Evolutionary conservation across 192 early-diverging fungal species (phyloP).

Genomic region (Chytriomyces sp.): DNA sequence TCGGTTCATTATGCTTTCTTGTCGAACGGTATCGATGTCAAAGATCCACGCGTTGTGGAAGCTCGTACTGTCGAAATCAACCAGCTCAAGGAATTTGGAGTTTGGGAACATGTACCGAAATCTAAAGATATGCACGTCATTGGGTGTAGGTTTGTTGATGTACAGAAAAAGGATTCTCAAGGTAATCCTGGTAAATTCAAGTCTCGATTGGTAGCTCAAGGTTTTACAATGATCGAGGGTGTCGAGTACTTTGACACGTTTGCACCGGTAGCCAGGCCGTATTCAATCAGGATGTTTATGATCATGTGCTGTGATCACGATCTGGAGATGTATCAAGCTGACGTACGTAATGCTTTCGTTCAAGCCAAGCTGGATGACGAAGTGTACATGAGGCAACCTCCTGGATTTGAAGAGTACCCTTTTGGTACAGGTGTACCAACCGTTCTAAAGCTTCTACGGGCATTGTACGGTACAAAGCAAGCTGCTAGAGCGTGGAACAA

Average conservation of each 20-base stretch:
- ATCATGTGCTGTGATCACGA: too few species aligned
- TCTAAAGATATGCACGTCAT: too few species aligned
- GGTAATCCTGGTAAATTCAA: conserved; percentile 8
- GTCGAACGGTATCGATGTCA: too few species aligned
- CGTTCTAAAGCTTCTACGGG: background rate
- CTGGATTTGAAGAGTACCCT: background rate
- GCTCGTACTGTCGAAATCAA: too few species aligned
- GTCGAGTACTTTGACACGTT: background rate
- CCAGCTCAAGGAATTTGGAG: too few species aligned
- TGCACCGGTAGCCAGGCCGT: background rate
- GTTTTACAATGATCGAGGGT: background rate
- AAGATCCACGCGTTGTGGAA: too few species aligned
- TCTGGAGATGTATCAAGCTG: too few species aligned
- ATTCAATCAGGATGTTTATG: too few species aligned
- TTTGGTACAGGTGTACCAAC: background rate
- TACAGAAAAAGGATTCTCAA: background rate
- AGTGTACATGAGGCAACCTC: conserved; percentile 2
- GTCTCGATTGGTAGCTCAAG: background rate
- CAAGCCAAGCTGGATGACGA: background rate
- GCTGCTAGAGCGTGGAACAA: background rate
- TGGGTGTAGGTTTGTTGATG: too few species aligned
- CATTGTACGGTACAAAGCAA: background rate
- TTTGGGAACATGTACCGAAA: too few species aligned
- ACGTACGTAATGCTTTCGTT: background rate
- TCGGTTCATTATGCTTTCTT: too few species aligned